Base-by-base conservation (phyloP, 805 yeast species). In the Metschnikowia koreensis region DNA sequence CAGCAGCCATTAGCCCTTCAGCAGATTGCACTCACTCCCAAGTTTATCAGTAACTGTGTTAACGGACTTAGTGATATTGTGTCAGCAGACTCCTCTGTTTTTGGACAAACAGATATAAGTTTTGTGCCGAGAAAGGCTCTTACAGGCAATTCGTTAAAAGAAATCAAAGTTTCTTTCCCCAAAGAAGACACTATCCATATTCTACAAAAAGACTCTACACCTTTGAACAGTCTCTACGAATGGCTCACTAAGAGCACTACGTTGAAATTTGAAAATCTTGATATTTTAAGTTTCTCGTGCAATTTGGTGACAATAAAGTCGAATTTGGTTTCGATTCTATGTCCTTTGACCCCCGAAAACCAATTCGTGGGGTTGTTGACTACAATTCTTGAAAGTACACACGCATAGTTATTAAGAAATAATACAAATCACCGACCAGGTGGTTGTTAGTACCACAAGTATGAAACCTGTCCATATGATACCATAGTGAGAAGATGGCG, bases 381-480 rank as follows among this genome's bases (percentile, higher is more conserved):
- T 11, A 33, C 42, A 17, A 17, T 42, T 7, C 13, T 45, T 9
- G 45, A 42, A 16, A 38, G 36, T 15, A 38, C 42, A 16, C 7
- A 42, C 36, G 17, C 7, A 27, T 28, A 12, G 29, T 22, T 7
- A 37, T 43, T 41, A 49, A 33, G 49, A 46, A n/a, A 50, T 40
- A 13, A 50, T 38, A 38, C 49, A 45, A 2, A 50, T 5, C 26
- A 49, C 44, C 17, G 68, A 54, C 60, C 64, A 57, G n/a, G 60
- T 33, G 42, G 63, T 50, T 33, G 67, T 58, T n/a, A 50, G 47
- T n/a, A 55, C 52, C 46, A 64, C 68, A 37, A 63, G 56, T 3
- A 57, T 41, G 40, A 65, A 60, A 3, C 66, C 66, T 13, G 62
- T 52, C 70, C 69, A 67, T 6, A 66, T 53, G 39, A 66, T 51